phyloP scores from a whole-genome alignment of 257 asterid species.

The Penstemon barbatus region DNA sequence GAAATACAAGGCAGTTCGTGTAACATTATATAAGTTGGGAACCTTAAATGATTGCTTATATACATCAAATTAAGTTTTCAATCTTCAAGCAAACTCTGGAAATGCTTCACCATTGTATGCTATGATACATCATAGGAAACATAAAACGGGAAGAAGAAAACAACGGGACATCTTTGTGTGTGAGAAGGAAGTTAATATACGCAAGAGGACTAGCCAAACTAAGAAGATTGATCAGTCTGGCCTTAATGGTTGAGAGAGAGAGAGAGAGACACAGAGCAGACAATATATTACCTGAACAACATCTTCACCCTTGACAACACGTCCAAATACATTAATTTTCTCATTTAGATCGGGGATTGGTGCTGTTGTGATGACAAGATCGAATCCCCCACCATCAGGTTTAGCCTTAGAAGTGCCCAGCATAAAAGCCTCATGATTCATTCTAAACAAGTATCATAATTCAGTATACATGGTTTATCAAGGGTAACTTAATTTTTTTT shows the following conservation, averaged over 20 bases:
- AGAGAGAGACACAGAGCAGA: not conserved
- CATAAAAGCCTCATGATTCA: conserved; percentile 99
- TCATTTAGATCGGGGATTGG: conserved; percentile 89
- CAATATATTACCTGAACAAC: conserved; percentile 77
- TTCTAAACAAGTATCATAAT: conserved; percentile 33
- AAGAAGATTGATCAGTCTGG: not conserved
- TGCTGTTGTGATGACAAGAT: conserved; percentile 84
- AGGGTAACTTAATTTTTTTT: not conserved
- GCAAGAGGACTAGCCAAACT: too few relatives aligned
- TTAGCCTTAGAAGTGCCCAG: conserved; percentile 85
- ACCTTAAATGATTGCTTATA: not conserved
- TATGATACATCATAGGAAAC: not conserved
- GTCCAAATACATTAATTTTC: conserved; percentile 85
- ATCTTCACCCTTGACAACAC: conserved; percentile 90
- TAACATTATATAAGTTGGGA: not conserved
- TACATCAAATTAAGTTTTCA: not conserved
- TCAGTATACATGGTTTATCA: conserved; percentile 10
- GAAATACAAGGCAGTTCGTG: not conserved
- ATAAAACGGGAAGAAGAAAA: not conserved
- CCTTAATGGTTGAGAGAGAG: not conserved
- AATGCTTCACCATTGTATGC: not conserved
- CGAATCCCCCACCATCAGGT: conserved; percentile 62
- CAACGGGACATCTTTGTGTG: too few relatives aligned
- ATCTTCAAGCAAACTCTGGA: not conserved
- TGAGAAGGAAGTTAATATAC: too few relatives aligned